Percentiles rank a stretch among this genome's conserved stretches.
Conservation (phyloP, 2,329 filamentous ascomycete species). For the Colletotrichum sp. region DNA sequence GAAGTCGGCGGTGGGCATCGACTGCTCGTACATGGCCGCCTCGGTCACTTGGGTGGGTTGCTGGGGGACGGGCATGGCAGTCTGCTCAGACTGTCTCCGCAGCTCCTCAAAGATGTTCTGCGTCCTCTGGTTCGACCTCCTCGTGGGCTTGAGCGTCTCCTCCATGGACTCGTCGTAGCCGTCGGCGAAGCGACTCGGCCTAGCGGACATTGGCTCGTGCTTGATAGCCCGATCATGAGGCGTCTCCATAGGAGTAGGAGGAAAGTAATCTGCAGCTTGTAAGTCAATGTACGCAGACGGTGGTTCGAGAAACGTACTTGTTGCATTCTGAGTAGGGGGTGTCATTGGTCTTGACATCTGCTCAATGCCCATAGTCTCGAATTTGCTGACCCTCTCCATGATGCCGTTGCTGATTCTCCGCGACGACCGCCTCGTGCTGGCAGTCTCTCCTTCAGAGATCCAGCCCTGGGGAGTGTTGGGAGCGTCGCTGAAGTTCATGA, state of each 20-base stretch:
- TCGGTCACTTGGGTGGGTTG: slow-evolving; percentile 21
- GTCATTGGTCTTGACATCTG: slow-evolving; percentile 61
- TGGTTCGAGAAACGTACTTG: slow-evolving; percentile 51
- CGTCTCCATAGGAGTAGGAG: slow-evolving; percentile 71
- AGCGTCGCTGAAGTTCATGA: slow-evolving; percentile 55
- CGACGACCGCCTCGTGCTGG: slow-evolving; percentile 45
- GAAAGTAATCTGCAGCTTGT: slow-evolving; percentile 59
- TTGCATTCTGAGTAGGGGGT: slow-evolving; percentile 63
- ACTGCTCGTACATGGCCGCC: slow-evolving; percentile 51
- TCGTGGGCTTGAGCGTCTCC: slow-evolving; percentile 65
- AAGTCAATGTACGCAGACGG: neutral
- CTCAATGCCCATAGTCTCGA: slow-evolving; percentile 57
- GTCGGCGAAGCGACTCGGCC: slow-evolving; percentile 59
- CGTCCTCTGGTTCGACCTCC: slow-evolving; percentile 46
- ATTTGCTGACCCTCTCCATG: slow-evolving; percentile 64
- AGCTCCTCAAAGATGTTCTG: slow-evolving; percentile 64
- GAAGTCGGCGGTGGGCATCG: slow-evolving; percentile 61
- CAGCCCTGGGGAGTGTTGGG: slow-evolving; percentile 47
- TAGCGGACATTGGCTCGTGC: slow-evolving; percentile 34
- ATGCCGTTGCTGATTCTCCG: slow-evolving; percentile 66
- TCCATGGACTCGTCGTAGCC: slow-evolving; percentile 71
- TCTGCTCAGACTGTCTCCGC: slow-evolving; percentile 59
- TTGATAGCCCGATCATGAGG: slow-evolving; percentile 55
- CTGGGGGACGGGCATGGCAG: slow-evolving; percentile 35
- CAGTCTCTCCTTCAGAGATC: slow-evolving; percentile 54